These are phyloP conservation scores for Fragaria vesca DNA, from an alignment of 306 rosid genomes.

Conservation along the genomic window DNA sequence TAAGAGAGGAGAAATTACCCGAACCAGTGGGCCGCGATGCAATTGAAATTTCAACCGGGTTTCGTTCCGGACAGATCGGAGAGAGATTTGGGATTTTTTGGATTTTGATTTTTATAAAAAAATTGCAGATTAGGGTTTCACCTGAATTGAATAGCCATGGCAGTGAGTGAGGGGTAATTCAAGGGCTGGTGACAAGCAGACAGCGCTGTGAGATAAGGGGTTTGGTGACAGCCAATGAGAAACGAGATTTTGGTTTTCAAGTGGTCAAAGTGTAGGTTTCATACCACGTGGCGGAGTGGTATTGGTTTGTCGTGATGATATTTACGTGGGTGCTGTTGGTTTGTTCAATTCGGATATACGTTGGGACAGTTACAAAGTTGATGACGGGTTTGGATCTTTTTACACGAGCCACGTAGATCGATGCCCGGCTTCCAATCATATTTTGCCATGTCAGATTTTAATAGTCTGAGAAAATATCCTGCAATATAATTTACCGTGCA, in stretches of 20 bases:
- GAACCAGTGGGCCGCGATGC: constrained; percentile 40
- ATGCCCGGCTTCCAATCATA: constrained; percentile 37
- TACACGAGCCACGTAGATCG: constrained; percentile 31
- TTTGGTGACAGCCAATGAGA: constrained; percentile 32
- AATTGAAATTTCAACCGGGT: constrained; percentile 15
- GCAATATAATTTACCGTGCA: not conserved
- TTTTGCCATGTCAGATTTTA: constrained; percentile 32
- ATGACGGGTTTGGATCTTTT: not conserved
- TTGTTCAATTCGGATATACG: not conserved
- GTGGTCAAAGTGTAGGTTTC: not conserved
- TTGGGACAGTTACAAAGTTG: constrained; percentile 11
- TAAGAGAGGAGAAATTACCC: constrained; percentile 1
- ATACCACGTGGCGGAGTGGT: constrained; percentile 22
- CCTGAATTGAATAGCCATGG: constrained; percentile 4
- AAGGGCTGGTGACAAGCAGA: not conserved
- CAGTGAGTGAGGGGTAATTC: constrained; percentile 7
- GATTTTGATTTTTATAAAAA: constrained; percentile 27
- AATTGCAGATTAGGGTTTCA: constrained; percentile 64
- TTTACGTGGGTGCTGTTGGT: not conserved
- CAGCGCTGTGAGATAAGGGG: not conserved
- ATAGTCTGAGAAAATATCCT: constrained; percentile 7
- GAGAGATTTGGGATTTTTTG: constrained; percentile 10
- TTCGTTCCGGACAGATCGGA: constrained; percentile 53
- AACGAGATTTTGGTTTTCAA: not conserved
- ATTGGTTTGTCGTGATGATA: not conserved